Evolutionary conservation across 768 basidiomycete species (phyloP).

Genomic region (Suillus subluteus): DNA sequence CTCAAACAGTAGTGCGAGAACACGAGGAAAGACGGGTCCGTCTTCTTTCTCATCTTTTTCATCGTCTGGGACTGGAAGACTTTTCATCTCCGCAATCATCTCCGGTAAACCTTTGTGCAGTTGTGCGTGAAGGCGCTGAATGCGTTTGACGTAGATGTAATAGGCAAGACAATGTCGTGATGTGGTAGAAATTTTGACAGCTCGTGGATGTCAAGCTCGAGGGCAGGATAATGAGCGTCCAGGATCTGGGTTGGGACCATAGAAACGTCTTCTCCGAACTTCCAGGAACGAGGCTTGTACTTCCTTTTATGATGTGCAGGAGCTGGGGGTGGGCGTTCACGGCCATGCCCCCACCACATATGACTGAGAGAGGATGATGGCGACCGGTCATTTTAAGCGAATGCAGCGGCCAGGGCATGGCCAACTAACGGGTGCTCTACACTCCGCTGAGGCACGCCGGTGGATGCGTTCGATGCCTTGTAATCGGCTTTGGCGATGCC

Average conservation of each 20-base stretch:
- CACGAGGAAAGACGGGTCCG: neutral
- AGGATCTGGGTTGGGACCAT: neutral
- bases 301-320: conserved; percentile 1
- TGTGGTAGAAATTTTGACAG: neutral
- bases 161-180: neutral
- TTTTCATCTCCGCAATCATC: neutral
- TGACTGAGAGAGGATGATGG: neutral
- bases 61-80: too few species aligned
- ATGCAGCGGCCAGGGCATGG: conserved; percentile 3
- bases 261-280: conserved; percentile 9
- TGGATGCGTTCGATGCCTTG: conserved; percentile 1
- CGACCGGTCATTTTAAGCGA: neutral
- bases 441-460: neutral
- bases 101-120: neutral
- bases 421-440: neutral
- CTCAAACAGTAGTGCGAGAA: conserved; percentile 5
- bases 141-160: neutral
- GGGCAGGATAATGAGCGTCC: conserved; percentile 19
- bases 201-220: conserved; percentile 4
- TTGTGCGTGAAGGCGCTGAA: neutral
- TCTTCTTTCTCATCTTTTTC: neutral
- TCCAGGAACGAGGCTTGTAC: neutral
- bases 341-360: conserved; percentile 30
- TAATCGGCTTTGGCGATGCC: conserved; percentile 28
- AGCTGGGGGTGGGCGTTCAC: conserved; percentile 2